A percentile compares a stretch with the other conserved stretches of the same genome.
phyloP scores from a whole-genome alignment of 73 alveolate species.

The Durusdinium trenchii region DNA sequence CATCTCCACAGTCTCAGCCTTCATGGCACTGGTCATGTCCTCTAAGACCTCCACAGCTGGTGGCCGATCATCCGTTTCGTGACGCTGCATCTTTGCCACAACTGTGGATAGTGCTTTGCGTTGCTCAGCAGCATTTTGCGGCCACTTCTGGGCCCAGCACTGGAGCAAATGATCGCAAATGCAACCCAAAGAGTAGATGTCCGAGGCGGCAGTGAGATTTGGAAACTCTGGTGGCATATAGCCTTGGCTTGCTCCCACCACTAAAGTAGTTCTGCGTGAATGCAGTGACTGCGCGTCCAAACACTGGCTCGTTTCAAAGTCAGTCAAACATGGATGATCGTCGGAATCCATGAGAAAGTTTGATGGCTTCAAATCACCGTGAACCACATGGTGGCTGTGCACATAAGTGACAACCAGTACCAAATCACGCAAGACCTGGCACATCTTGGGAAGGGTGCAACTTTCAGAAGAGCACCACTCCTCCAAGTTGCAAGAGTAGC shows the following conservation, averaged over 20 bases:
- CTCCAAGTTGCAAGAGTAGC: constrained; percentile 64
- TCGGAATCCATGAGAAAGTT: constrained; percentile 61
- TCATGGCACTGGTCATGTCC: constrained; percentile 12
- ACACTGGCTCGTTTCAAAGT: constrained; percentile 65
- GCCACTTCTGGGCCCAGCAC: constrained; percentile 26
- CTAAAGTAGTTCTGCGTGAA: constrained; percentile 15
- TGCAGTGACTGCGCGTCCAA: background rate
- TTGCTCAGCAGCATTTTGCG: background rate
- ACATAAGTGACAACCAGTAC: constrained; percentile 52
- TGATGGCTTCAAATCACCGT: constrained; percentile 59
- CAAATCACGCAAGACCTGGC: constrained; percentile 46
- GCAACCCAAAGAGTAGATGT: constrained; percentile 69
- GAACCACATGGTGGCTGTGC: constrained; percentile 52
- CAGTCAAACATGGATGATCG: constrained; percentile 50
- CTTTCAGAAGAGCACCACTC: constrained; percentile 27
- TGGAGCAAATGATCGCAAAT: constrained; percentile 29
- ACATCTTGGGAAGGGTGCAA: constrained; percentile 22
- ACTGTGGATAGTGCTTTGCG: background rate
- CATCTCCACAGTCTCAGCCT: background rate
- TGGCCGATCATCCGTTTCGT: background rate
- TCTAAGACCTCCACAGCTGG: constrained; percentile 6
- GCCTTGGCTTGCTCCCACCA: constrained; percentile 32
- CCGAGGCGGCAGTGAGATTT: constrained; percentile 11
- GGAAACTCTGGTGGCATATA: constrained; percentile 54
- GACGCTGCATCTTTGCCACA: background rate